Percentiles rank a stretch among this genome's conserved stretches.
phyloP scores from a whole-genome alignment of 441 rosid species.

The Corymbia calophylla region DNA sequence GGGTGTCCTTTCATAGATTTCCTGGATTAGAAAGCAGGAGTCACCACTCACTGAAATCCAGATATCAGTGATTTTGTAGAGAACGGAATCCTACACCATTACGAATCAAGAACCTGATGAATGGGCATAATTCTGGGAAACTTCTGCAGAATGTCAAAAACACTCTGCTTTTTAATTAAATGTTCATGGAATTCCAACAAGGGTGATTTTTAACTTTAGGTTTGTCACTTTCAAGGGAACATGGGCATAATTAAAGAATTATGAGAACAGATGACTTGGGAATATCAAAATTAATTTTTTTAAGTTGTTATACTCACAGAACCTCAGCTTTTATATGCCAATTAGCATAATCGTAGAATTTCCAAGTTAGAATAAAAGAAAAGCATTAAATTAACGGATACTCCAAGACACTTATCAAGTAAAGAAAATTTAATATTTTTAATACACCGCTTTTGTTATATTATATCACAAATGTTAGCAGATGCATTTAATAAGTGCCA shows the following conservation, averaged over 20 bases:
- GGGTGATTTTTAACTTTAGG: background rate
- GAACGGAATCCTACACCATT: background rate
- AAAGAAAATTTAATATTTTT: background rate
- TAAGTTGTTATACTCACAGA: background rate
- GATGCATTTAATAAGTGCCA: background rate
- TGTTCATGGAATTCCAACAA: background rate
- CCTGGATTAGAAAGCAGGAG: background rate
- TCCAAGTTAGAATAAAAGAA: background rate
- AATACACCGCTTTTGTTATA: background rate
- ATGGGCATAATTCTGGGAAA: background rate
- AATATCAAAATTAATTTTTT: background rate
- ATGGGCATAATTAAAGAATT: background rate
- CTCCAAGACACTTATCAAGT: background rate
- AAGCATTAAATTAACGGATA: background rate
- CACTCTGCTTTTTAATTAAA: background rate
- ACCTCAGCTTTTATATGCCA: background rate
- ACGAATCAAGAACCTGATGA: background rate
- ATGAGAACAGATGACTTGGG: background rate
- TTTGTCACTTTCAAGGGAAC: background rate
- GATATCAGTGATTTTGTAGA: background rate
- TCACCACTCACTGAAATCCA: background rate
- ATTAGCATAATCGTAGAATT: background rate
- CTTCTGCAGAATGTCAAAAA: background rate
- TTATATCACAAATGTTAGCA: background rate
- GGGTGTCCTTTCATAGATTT: background rate